Evolutionary conservation across 1,284 basidiomycete genomes (phyloP).

Genomic region (Agaricales sp.): DNA sequence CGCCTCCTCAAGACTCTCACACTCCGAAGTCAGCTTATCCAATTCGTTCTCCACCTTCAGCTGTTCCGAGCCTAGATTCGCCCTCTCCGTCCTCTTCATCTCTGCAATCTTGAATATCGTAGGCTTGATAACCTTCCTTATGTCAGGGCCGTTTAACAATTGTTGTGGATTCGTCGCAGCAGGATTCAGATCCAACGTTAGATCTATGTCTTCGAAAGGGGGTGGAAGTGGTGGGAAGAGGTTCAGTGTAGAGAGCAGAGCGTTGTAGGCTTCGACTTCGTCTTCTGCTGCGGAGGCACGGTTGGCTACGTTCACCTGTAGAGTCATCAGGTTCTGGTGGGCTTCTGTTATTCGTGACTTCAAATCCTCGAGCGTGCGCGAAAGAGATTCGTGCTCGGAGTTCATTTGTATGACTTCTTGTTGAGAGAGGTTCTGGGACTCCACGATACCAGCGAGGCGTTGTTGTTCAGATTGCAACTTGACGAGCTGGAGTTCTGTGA

Average conservation of each 20-base stretch:
- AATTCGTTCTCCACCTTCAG: slow-evolving; percentile 73
- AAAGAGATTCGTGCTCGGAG: slow-evolving; percentile 68
- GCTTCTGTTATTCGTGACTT: slow-evolving; percentile 65
- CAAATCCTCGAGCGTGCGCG: slow-evolving; percentile 63
- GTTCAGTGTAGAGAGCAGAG: slow-evolving; percentile 61
- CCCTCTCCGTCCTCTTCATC: slow-evolving; percentile 53
- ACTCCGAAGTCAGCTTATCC: slow-evolving; percentile 64
- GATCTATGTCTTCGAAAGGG: slow-evolving; percentile 60
- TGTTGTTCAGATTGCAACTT: slow-evolving; percentile 51
- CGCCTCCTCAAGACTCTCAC: slow-evolving; percentile 70
- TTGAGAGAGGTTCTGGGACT: slow-evolving; percentile 73
- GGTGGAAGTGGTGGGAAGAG: slow-evolving; percentile 59
- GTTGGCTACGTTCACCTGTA: slow-evolving; percentile 72
- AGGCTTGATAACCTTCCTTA: slow-evolving; percentile 61
- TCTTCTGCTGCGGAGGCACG: slow-evolving; percentile 72
- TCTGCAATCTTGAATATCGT: slow-evolving; percentile 63
- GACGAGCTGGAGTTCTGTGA: slow-evolving; percentile 44
- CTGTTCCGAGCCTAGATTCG: slow-evolving; percentile 60
- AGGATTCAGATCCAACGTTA: slow-evolving; percentile 67
- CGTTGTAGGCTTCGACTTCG: slow-evolving; percentile 64
- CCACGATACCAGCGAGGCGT: slow-evolving; percentile 57
- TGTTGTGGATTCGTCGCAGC: slow-evolving; percentile 56
- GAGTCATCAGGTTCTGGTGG: slow-evolving; percentile 55
- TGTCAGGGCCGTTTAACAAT: slow-evolving; percentile 52
- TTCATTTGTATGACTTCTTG: slow-evolving; percentile 85